Evolutionary conservation across 78 protist genomes (phyloP), one percentile per base, ranked within the genome.

Genomic region (Dictyostelium discoideum): DNA sequence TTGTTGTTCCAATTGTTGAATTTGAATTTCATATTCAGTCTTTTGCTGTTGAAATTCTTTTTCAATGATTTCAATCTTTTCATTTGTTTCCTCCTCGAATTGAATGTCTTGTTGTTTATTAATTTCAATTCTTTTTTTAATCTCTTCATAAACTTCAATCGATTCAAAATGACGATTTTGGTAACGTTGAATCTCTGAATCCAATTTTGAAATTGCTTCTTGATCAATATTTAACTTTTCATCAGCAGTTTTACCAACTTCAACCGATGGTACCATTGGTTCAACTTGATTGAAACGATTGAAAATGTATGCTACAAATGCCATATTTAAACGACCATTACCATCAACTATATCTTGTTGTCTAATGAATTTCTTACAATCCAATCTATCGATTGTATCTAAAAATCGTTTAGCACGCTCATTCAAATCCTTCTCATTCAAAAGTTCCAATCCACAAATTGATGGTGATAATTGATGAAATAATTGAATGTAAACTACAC

Each of bases 241-340:
- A 6, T 88, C 86, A 3, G 93, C 86, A 3, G 22, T 40, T 18
- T 44, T 78, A 22, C 32, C 37, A 22, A 90, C 76, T 80, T 90
- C 79, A 29, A 74, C 20, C 2, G 83, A 40, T 29, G 95, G 89
- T 60, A 86, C 85, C 20, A 82, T 83, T 9, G 95, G 76, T 22
- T 72, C 86, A 5, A 48, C 92, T 57, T 87, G 92, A 87, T 93
- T 93, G 72, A 93, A 93, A 42, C 84, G 63, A 88, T 96, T 97
- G 96, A 97, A 98, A 39, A 98, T 10, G 20, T 97, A 87, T 2
- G 99, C 99, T 18, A 98, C 87, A 42, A 98, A 98, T 26, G 98
- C 98, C 44, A 96, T 39, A 93, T 98, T 98, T 74, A 98, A 87
- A 44, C 97, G 82, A 40, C 82, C 87, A 86, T 97, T 97, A 11